phyloP scores from a whole-genome alignment of 441 rosid genomes.

The Aleurites moluccanus region DNA sequence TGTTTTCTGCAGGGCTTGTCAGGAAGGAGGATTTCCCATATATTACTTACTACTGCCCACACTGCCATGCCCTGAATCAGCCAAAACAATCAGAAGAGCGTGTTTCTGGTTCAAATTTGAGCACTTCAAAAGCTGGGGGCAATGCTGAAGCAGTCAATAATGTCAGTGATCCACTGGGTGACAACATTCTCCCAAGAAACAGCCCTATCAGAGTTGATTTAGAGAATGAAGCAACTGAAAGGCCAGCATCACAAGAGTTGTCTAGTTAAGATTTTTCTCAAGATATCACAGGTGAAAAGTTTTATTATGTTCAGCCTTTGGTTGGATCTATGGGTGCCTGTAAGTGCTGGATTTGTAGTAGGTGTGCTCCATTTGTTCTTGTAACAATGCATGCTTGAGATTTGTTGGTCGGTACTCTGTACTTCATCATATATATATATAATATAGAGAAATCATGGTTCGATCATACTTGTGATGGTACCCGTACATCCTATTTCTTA shows the following conservation, averaged over 20 bases:
- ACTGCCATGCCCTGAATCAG: slow-evolving; percentile 70
- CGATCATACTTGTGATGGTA: too few species aligned
- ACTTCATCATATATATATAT: neutral
- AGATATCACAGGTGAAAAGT: neutral
- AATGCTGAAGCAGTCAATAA: slow-evolving; percentile 25
- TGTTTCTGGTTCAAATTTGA: slow-evolving; percentile 26
- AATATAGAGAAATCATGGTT: too few species aligned
- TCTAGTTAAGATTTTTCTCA: slow-evolving; percentile 14
- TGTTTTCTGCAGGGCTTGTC: slow-evolving; percentile 60
- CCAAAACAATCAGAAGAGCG: slow-evolving; percentile 50
- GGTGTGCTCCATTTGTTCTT: slow-evolving; percentile 2
- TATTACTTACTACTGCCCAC: slow-evolving; percentile 88
- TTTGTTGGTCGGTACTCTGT: neutral
- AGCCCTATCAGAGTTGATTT: slow-evolving; percentile 23
- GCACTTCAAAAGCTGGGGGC: slow-evolving; percentile 23
- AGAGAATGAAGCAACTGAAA: slow-evolving; percentile 35
- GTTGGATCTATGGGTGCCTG: neutral
- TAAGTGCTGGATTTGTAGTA: slow-evolving; percentile 5
- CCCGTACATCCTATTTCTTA: too few species aligned
- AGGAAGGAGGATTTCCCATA: slow-evolving; percentile 79
- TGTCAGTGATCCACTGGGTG: slow-evolving; percentile 26
- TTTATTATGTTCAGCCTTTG: neutral
- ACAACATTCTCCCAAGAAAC: slow-evolving; percentile 18
- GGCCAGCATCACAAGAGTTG: slow-evolving; percentile 7
- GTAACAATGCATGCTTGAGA: slow-evolving; percentile 5